Evolutionary conservation across 257 asterid species (phyloP).

Genomic region (Solanum peruvianum): DNA sequence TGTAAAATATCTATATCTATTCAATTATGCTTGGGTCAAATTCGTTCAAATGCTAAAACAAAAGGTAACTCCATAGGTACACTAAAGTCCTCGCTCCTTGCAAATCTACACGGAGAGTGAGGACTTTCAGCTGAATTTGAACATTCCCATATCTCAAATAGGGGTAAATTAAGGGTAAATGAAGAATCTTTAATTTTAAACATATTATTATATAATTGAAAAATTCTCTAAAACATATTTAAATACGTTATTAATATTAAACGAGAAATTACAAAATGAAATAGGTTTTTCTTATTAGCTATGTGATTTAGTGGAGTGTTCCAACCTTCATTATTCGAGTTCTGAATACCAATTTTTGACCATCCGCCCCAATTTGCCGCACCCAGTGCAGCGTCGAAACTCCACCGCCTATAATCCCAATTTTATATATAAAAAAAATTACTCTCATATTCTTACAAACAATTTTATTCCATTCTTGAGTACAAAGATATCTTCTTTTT

Average conservation of each 20-base stretch:
- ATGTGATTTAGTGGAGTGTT: too few species aligned
- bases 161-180: not conserved
- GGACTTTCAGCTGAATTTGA: slow-evolving; percentile 20
- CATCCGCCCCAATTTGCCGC: not conserved
- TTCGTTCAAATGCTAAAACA: not conserved
- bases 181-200: slow-evolving; percentile 22
- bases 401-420: not conserved
- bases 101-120: slow-evolving; percentile 44
- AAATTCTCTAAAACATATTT: not conserved
- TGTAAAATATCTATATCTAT: not conserved
- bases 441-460: not conserved
- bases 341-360: not conserved
- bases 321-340: too few species aligned
- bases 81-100: not conserved
- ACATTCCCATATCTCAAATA: not conserved
- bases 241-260: not conserved
- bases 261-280: not conserved
- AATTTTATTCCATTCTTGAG: not conserved
- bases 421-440: too few species aligned
- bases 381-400: not conserved
- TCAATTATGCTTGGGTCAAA: not conserved
- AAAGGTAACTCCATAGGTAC: not conserved
- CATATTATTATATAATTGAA: too few species aligned
- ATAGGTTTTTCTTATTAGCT: not conserved
- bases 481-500: not conserved